Conservation (phyloP, 2,329 filamentous ascomycete genomes). For the Fusarium albosuccineum region DNA sequence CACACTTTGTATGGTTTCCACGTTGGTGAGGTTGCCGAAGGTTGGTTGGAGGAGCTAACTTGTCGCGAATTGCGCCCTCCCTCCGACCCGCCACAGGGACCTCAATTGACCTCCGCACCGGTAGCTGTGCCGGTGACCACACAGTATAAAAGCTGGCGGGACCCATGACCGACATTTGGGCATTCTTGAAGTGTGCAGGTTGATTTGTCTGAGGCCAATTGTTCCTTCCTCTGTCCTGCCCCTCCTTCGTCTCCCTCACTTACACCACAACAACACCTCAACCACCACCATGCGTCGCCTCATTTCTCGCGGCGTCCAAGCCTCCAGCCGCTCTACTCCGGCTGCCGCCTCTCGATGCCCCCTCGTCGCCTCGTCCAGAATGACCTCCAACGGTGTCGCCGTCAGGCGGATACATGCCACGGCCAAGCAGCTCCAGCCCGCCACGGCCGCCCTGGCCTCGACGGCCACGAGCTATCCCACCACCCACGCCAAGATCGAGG, state of each 20-base stretch:
- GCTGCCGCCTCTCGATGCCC: slow-evolving; percentile 46
- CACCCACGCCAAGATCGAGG: slow-evolving; percentile 77
- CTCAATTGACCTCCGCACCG: slow-evolving; percentile 31
- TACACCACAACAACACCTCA: background rate
- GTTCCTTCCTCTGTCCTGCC: background rate
- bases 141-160: slow-evolving; percentile 34
- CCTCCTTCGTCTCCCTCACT: background rate
- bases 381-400: slow-evolving; percentile 55
- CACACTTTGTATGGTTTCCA: slow-evolving; percentile 32
- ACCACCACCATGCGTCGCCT: slow-evolving; percentile 60
- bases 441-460: slow-evolving; percentile 65
- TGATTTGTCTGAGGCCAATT: slow-evolving; percentile 30
- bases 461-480: slow-evolving; percentile 74
- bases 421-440: slow-evolving; percentile 63
- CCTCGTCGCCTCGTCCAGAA: slow-evolving; percentile 50
- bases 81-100: slow-evolving; percentile 30
- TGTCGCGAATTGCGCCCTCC: slow-evolving; percentile 35
- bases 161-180: slow-evolving; percentile 21
- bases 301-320: slow-evolving; percentile 55
- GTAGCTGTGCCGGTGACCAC: slow-evolving; percentile 24
- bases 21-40: slow-evolving; percentile 9
- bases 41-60: slow-evolving; percentile 22
- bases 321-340: slow-evolving; percentile 50
- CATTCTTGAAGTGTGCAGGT: slow-evolving; percentile 6
- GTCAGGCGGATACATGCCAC: slow-evolving; percentile 70